Evolutionary conservation across 306 rosid genomes (phyloP).

Genomic region (Purshia tridentata): DNA sequence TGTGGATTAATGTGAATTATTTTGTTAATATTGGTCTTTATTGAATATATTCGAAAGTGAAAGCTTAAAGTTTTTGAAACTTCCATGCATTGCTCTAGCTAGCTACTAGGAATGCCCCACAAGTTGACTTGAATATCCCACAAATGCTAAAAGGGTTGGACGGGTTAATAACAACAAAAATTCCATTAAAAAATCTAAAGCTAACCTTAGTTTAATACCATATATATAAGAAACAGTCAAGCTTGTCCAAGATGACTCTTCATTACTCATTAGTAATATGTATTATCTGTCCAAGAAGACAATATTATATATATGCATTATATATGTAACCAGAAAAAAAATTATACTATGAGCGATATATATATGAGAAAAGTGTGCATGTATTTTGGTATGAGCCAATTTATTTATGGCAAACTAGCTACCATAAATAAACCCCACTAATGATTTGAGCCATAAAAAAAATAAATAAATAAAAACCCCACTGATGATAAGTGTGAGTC

Average conservation of each 20-base stretch:
- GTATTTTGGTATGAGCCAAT: conserved; percentile 16
- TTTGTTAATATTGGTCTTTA: background rate
- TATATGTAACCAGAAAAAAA: too few relatives aligned
- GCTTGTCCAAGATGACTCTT: background rate
- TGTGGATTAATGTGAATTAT: background rate
- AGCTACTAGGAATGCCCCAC: conserved; percentile 25
- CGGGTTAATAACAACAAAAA: conserved; percentile 33
- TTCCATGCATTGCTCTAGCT: conserved; percentile 17
- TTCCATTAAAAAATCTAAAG: conserved; percentile 10
- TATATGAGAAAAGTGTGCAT: conserved; percentile 13
- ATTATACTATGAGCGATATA: too few relatives aligned
- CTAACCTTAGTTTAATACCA: conserved; percentile 12
- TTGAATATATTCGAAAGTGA: conserved; percentile 15
- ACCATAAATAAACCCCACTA: too few relatives aligned
- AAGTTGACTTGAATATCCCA: conserved; percentile 32
- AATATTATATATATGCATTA: background rate
- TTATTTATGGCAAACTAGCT: conserved; percentile 1
- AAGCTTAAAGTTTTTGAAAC: conserved; percentile 25
- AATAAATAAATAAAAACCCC: too few relatives aligned
- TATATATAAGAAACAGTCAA: background rate
- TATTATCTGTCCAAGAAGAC: background rate
- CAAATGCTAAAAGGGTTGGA: background rate
- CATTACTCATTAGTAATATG: background rate
- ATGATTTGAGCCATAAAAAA: too few relatives aligned
- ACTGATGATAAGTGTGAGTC: background rate